These are phyloP conservation scores for Fusarium torreyae DNA, from an alignment of 2,329 filamentous ascomycete genomes.

Conservation along the genomic window DNA sequence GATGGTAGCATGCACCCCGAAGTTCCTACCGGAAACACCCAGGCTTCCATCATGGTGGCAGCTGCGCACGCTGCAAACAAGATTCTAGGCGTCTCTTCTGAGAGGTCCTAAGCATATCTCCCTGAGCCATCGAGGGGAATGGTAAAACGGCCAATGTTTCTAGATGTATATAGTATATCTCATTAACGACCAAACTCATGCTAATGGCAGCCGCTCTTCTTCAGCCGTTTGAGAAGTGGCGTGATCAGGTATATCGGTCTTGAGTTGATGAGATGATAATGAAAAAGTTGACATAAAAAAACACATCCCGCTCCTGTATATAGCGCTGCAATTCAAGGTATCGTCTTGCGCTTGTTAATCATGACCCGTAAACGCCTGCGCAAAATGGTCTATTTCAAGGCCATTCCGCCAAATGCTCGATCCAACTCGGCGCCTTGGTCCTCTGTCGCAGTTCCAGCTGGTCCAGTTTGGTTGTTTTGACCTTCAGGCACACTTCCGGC, in stretches of 20 bases:
- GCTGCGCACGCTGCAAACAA: slow-evolving; percentile 46
- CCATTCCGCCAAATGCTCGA: slow-evolving; percentile 69
- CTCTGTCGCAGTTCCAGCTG: slow-evolving; percentile 53
- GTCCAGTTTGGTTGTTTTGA: slow-evolving; percentile 29
- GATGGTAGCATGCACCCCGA: slow-evolving; percentile 54
- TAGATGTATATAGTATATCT: background rate
- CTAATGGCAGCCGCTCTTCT: background rate
- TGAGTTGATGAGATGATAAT: background rate
- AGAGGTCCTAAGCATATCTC: background rate
- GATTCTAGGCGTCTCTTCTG: slow-evolving; percentile 31
- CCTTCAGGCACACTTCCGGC: slow-evolving; percentile 34
- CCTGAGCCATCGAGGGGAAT: background rate
- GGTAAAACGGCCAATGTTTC: background rate
- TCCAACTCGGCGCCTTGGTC: slow-evolving; percentile 72
- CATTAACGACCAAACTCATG: background rate
- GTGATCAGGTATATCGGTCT: background rate
- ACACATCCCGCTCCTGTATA: background rate
- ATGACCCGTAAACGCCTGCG: slow-evolving; percentile 25
- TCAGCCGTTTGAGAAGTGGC: background rate
- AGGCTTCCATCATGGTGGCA: slow-evolving; percentile 49
- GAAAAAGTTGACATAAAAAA: background rate
- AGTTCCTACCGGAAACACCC: slow-evolving; percentile 49
- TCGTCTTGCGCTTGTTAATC: slow-evolving; percentile 23
- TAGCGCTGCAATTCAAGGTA: slow-evolving; percentile 5
- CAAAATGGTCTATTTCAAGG: slow-evolving; percentile 48